phyloP scores from a whole-genome alignment of 2,329 filamentous ascomycete species.

The Geosmithia flava region DNA sequence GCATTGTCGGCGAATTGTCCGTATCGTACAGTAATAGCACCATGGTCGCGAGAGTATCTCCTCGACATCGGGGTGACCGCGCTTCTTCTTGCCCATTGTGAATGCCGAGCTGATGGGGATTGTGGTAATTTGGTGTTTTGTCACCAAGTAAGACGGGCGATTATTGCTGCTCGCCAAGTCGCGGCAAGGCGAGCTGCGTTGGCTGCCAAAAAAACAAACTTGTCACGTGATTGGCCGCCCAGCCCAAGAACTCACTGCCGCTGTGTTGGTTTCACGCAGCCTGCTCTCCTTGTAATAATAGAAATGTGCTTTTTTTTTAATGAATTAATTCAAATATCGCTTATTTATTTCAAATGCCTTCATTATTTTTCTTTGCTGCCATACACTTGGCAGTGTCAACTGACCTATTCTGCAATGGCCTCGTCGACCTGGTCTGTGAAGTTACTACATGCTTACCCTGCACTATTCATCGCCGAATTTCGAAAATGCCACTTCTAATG shows the following conservation, averaged over 20 bases:
- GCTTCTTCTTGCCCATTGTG: constrained; percentile 79
- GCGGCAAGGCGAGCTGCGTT: not conserved
- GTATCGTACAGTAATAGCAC: constrained; percentile 82
- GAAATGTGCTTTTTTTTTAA: no score
- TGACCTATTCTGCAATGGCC: no score
- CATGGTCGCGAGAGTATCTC: constrained; percentile 79
- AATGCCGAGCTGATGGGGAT: not conserved
- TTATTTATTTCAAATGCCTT: no score
- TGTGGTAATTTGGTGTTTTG: not conserved
- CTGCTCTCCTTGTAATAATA: no score
- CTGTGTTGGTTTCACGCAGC: not conserved
- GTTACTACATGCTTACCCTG: no score
- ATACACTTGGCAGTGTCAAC: no score
- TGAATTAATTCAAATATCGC: no score
- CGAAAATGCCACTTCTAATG: no score
- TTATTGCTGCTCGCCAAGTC: not conserved
- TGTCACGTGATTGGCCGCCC: not conserved
- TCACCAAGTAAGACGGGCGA: not conserved
- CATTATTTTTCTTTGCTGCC: no score
- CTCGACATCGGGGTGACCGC: constrained; percentile 73
- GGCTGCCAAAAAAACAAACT: not conserved
- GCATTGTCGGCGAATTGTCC: not conserved
- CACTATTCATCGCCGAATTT: no score
- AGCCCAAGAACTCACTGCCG: not conserved
- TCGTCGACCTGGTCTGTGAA: no score